Evolutionary conservation across 1,284 basidiomycete species (phyloP), one percentile per base, ranked within the genome.

Genomic region (Cutaneotrichosporon cyanovorans): DNA sequence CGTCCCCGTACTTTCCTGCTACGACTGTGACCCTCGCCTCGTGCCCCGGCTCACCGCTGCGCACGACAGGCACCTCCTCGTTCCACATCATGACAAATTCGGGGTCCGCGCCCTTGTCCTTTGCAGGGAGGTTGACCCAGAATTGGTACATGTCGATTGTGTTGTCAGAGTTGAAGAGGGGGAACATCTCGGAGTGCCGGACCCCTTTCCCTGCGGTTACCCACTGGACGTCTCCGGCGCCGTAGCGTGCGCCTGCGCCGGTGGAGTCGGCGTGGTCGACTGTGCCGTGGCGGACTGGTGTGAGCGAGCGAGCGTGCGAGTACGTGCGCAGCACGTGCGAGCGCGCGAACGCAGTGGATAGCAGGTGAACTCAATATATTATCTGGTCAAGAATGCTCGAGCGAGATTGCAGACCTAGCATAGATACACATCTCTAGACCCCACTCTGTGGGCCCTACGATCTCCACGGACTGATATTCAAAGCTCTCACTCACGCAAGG

Each of bases 81-180:
- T 39, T 39, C 52, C 52, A 54, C 42, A 45, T 46, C 52, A 54
- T 54, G 12, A 35, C 38, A 19, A 54, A 54, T 37, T 54, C 48
- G 41, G 52, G 48, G 0, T 46, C 48, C 7, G 32, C 25, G 19
- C 22, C 37, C 42, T 54, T 54, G 28, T 41, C 44, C 21, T 37
- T 31, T 9, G 39, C 39, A 3, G 52, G 42, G 14, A 54, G 45
- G 42, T 54, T 54, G 36, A 54, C 39, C 52, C 52, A 54, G 9
- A 54, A 39, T 37, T 54, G 52, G 28, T 54, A 54, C 40, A 50
- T 20, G 36, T 54, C 48, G 11, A 45, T 16, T 19, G 52, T 41
- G 40, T 54, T 54, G 10, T 43, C 48, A 6, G 32, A n/a, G 21
- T 42, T 33, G 5, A 54, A 14, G 36, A 54, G 28, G 3, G 52